Evolutionary conservation across 306 rosid species (phyloP).

Genomic region (Vachellia pachyceras): DNA sequence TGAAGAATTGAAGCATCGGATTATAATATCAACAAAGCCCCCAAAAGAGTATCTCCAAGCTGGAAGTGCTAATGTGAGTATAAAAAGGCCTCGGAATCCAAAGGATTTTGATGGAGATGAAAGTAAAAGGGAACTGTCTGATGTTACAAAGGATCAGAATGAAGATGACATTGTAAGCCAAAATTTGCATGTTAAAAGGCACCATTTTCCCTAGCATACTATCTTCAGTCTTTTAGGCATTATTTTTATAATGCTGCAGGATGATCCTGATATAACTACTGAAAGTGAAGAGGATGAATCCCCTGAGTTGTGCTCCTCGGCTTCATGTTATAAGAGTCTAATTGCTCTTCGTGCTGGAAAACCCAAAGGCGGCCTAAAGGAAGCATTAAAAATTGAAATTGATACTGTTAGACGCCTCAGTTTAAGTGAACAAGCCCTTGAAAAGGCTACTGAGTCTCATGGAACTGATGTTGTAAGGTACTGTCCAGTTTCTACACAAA

Average conservation of each 20-base stretch:
- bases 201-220: constrained; percentile 16
- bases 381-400: constrained; percentile 62
- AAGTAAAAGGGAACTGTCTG: constrained; percentile 43
- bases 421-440: constrained; percentile 73
- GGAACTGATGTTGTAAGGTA: constrained; percentile 70
- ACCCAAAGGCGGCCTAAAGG: constrained; percentile 68
- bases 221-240: constrained; percentile 32
- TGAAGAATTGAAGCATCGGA: constrained; percentile 58
- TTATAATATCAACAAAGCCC: constrained; percentile 73
- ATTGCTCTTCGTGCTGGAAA: constrained; percentile 71
- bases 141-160: constrained; percentile 36
- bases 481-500: constrained; percentile 19
- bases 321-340: constrained; percentile 50
- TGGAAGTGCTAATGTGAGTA: constrained; percentile 32
- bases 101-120: constrained; percentile 55
- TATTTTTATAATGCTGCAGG: constrained; percentile 46
- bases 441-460: constrained; percentile 59
- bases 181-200: constrained; percentile 22
- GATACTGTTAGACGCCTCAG: constrained; percentile 72
- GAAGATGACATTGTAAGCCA: constrained; percentile 49
- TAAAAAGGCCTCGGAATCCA: constrained; percentile 29
- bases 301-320: constrained; percentile 30
- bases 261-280: constrained; percentile 44
- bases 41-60: constrained; percentile 62
- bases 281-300: constrained; percentile 46